These are phyloP conservation scores for Vigna radiata DNA, from an alignment of 306 rosid genomes.

Conservation along the genomic window DNA sequence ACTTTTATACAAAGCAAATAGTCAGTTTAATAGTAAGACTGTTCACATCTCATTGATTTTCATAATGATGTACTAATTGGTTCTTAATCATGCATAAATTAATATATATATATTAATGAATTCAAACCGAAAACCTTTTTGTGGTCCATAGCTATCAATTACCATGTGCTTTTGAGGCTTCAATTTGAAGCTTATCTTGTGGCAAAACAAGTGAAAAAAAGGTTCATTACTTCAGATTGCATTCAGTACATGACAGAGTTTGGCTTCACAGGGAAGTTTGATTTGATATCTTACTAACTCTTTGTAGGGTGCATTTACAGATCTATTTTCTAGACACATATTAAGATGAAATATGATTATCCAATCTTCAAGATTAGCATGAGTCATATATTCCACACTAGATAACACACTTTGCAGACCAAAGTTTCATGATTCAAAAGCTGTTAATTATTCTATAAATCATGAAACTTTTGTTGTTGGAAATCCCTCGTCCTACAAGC, in stretches of 20 bases:
- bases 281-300: conserved; percentile 50
- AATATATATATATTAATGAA: neutral
- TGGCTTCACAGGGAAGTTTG: conserved; percentile 43
- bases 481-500: no score
- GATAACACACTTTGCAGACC: no score
- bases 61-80: neutral
- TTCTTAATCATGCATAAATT: neutral
- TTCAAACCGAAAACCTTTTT: neutral
- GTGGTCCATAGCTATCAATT: conserved; percentile 46
- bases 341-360: no score
- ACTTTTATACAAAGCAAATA: neutral
- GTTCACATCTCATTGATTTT: neutral
- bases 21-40: neutral
- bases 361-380: no score
- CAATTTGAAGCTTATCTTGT: conserved; percentile 21
- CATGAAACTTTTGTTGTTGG: no score
- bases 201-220: conserved; percentile 34
- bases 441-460: no score
- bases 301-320: neutral
- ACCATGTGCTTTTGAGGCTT: conserved; percentile 39
- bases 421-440: no score
- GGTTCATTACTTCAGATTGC: neutral
- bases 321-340: neutral
- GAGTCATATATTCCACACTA: no score
- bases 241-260: conserved; percentile 37